These are phyloP conservation scores for Aspergillus floridensis DNA, from an alignment of 2,329 filamentous ascomycete genomes.

Conservation along the genomic window DNA sequence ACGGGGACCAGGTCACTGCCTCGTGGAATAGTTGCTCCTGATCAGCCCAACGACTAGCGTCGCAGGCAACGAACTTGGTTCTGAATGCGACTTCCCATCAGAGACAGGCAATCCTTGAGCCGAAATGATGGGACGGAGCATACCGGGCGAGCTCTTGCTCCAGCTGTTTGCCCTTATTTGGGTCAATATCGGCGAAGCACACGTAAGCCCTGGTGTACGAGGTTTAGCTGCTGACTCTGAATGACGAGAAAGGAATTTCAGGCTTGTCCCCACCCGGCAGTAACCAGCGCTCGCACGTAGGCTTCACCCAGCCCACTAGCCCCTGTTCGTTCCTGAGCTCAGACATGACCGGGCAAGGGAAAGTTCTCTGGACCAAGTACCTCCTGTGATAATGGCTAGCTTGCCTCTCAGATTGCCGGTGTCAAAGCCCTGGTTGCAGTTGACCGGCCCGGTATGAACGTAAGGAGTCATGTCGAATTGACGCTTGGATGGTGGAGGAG, in stretches of 20 bases:
- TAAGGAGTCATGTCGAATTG: not conserved
- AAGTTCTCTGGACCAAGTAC: not conserved
- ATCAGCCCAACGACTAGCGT: conserved; percentile 32
- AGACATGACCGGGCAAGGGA: too few species aligned
- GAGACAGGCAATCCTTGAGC: too few species aligned
- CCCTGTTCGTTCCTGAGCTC: too few species aligned
- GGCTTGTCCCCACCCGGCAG: not conserved
- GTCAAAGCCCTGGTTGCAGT: not conserved
- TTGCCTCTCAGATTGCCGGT: conserved; percentile 25
- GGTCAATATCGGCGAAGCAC: conserved; percentile 23
- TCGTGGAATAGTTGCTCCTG: conserved; percentile 30
- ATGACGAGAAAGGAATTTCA: not conserved
- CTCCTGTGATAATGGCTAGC: conserved; percentile 31
- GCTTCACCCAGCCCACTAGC: conserved; percentile 8
- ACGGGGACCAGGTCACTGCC: conserved; percentile 25
- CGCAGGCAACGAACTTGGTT: conserved; percentile 30
- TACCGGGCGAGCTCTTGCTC: conserved; percentile 23
- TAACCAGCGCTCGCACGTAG: conserved; percentile 5
- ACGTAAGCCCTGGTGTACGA: conserved; percentile 6
- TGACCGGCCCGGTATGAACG: conserved; percentile 2
- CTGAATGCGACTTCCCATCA: not conserved
- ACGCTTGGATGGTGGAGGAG: too few species aligned
- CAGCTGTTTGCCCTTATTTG: conserved; percentile 18
- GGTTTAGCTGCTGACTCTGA: not conserved
- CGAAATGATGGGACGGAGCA: too few species aligned